Base-by-base conservation (phyloP, 495 filamentous ascomycete species). In the Annulohypoxylon bovei region DNA sequence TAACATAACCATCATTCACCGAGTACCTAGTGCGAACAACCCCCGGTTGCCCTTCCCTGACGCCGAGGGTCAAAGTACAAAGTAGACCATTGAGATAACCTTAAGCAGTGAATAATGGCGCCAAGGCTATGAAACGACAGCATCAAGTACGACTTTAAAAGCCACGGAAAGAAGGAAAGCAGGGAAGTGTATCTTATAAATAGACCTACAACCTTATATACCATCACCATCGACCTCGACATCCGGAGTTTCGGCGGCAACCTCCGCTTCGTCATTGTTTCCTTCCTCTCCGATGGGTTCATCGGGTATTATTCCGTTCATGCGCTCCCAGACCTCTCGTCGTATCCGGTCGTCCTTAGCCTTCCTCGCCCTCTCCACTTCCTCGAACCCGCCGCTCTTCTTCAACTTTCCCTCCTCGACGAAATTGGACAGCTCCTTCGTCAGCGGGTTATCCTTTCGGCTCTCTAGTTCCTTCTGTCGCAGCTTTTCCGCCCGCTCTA, bases 321-420 rank as follows among this genome's bases (percentile, higher is more conserved):
- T 72, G 14, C 64, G 64, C 57, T 72, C 65, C 70, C 64, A 97
- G 8, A 94, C 90, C 75, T 97, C 94, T 73, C 88, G 89, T 62
- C 95, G 83, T 52, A 93, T 92, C 75, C 89, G 86, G 62, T 98
- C 96, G 73, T 99, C 95, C 78, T 94, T 96, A 20, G 88, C 87
- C 72, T 89, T 91, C 62, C 96, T 83, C 46, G 93, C 85, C 42
- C 96, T 83, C 81, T 99, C 96, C 6, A 92, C 89, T 81, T 99
- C 95, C 80, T 98, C 96, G 8, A 97, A 88, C 1, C 95, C 95
- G 28, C 95, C 95, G 52, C 89, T 92, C 86, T 97, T 98, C 88
- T 97, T 98, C 68, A 99, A 77, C 77, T 90, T 93, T 14, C 93
- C 93, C 76, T 98, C 94, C 71, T 93, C 88, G 1, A 99, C 95